Percentiles rank a stretch among this genome's conserved stretches.
Conservation (phyloP, 2,329 filamentous ascomycete genomes). For the Scedosporium apiospermum region DNA sequence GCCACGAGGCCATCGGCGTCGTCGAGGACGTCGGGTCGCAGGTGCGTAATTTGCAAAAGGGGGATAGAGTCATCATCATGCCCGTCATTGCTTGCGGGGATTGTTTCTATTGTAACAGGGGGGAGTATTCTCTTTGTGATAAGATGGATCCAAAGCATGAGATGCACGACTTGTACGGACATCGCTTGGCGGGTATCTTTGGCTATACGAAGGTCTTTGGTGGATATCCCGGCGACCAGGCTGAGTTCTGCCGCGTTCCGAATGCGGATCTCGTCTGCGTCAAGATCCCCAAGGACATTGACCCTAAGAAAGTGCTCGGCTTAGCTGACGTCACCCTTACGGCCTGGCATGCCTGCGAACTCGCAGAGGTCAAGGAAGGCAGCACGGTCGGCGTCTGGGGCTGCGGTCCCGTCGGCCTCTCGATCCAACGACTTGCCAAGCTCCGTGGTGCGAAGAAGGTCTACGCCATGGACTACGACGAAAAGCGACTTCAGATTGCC, state of each 20-base stretch:
- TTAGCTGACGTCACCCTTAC: constrained; percentile 20
- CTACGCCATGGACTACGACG: constrained; percentile 23
- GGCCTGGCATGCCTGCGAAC: constrained; percentile 19
- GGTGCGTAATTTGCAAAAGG: constrained; percentile 22
- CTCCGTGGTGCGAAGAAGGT: constrained; percentile 20
- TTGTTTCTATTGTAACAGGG: constrained; percentile 18
- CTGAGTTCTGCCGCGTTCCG: constrained; percentile 23
- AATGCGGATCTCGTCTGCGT: constrained; percentile 22
- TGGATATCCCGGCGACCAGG: constrained; percentile 24
- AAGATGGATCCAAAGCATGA: not conserved
- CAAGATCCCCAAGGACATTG: constrained; percentile 16
- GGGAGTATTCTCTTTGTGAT: constrained; percentile 21
- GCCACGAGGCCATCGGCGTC: constrained; percentile 33
- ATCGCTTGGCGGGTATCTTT: constrained; percentile 15
- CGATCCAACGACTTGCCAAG: constrained; percentile 17
- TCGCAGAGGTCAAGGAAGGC: constrained; percentile 19
- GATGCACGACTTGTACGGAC: not conserved
- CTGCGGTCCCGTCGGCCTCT: constrained; percentile 10
- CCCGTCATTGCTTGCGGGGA: constrained; percentile 15
- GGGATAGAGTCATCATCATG: constrained; percentile 28
- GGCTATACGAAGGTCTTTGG: constrained; percentile 21
- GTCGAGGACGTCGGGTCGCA: constrained; percentile 23
- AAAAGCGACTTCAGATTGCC: constrained; percentile 15
- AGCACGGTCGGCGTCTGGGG: constrained; percentile 10
- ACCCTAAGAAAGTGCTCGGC: constrained; percentile 19